Percentiles rank a stretch among this genome's conserved stretches.
Conservation (phyloP, 495 filamentous ascomycete species). For the Lentithecium fluviatile region DNA sequence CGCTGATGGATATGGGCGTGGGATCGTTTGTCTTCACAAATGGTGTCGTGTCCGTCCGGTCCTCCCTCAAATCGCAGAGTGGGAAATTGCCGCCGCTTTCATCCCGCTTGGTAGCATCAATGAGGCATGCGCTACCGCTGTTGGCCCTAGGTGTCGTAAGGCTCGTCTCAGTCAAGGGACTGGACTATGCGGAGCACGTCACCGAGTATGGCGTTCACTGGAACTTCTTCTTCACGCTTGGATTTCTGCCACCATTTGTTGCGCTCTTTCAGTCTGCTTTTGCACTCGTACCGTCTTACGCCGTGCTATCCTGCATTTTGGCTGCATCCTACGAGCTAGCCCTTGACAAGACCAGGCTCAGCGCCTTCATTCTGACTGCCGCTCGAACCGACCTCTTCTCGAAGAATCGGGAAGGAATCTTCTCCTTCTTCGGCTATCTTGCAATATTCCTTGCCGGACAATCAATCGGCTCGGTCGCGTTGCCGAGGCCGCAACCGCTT, state of each 20-base stretch:
- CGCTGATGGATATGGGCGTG: conserved; percentile 96
- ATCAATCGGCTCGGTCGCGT: conserved; percentile 71
- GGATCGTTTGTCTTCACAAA: conserved; percentile 96
- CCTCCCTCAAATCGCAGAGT: conserved; percentile 71
- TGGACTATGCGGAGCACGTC: conserved; percentile 96
- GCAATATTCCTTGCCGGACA: conserved; percentile 93
- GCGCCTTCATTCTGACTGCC: conserved; percentile 80
- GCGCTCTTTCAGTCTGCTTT: conserved; percentile 75
- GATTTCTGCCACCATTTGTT: conserved; percentile 82
- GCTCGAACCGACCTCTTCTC: conserved; percentile 74
- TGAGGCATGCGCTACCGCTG: conserved; percentile 80
- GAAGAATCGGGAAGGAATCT: conserved; percentile 75
- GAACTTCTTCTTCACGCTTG: conserved; percentile 99
- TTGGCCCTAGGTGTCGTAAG: conserved; percentile 77
- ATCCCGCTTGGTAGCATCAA: conserved; percentile 58
- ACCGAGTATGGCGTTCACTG: conserved; percentile 98
- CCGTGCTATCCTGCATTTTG: conserved; percentile 65
- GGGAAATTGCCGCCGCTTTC: conserved; percentile 47
- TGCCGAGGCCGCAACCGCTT: conserved; percentile 55
- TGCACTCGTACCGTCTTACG: conserved; percentile 65
- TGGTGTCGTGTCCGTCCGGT: conserved; percentile 85
- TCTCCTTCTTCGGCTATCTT: conserved; percentile 89
- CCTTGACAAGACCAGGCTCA: conserved; percentile 74
- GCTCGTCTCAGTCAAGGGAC: conserved; percentile 83
- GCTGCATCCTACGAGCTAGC: conserved; percentile 66